A percentile compares a stretch with the other conserved stretches of the same genome.
These are phyloP conservation scores for Tetraselmis striata DNA, from an alignment of 139 green algal species.

Conservation along the genomic window DNA sequence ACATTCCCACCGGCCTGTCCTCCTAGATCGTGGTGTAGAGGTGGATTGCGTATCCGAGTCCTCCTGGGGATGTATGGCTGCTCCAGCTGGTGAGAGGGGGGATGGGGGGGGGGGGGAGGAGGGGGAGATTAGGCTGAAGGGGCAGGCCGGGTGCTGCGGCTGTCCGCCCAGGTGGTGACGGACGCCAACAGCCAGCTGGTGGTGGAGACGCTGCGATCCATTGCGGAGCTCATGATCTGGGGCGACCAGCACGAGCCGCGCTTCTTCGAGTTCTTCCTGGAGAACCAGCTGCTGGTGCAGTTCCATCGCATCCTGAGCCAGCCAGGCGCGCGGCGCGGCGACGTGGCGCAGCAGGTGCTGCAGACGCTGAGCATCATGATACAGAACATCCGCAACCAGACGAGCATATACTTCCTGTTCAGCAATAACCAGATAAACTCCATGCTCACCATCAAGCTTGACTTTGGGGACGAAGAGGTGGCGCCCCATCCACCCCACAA, in stretches of 20 bases:
- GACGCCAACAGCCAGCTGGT: slow-evolving; percentile 58
- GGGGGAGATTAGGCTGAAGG: not conserved
- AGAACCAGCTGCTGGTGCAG: slow-evolving; percentile 85
- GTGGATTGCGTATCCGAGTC: not conserved
- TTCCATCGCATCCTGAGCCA: slow-evolving; percentile 80
- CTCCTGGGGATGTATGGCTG: not conserved
- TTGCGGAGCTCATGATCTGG: slow-evolving; percentile 97
- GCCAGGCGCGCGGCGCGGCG: slow-evolving; percentile 58
- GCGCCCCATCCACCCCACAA: too few relatives aligned
- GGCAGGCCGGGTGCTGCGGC: not conserved
- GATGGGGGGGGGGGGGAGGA: not conserved
- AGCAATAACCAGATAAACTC: slow-evolving; percentile 96
- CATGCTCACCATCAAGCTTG: slow-evolving; percentile 78
- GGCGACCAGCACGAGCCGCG: slow-evolving; percentile 91
- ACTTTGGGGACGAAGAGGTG: slow-evolving; percentile 97
- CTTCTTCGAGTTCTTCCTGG: slow-evolving; percentile 95
- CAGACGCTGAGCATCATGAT: slow-evolving; percentile 93
- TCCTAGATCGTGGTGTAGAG: not conserved
- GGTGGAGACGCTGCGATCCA: slow-evolving; percentile 83
- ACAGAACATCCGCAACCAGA: slow-evolving; percentile 88
- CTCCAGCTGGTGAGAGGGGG: not conserved
- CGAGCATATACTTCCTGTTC: slow-evolving; percentile 92
- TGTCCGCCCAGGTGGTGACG: slow-evolving; percentile 19
- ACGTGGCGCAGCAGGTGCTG: slow-evolving; percentile 77
- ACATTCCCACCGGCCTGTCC: not conserved